Percentiles rank a stretch among this genome's conserved stretches.
Conservation (phyloP, 345 rosid genomes). For the Rubroshorea leprosula region DNA sequence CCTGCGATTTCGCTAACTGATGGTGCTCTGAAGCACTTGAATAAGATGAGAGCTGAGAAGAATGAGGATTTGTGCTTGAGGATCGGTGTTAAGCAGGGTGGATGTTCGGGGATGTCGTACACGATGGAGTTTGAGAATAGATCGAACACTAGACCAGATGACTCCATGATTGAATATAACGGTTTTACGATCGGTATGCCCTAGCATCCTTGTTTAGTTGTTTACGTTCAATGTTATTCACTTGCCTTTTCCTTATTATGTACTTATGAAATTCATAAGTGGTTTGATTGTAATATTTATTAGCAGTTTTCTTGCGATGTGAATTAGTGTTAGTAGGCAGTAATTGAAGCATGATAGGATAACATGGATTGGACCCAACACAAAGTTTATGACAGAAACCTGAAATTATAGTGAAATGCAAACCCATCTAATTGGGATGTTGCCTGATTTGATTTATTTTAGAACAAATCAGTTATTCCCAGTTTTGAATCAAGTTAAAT, state of each 20-base stretch:
- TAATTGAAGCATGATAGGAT: not conserved
- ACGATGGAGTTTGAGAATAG: constrained; percentile 84
- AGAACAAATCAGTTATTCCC: not conserved
- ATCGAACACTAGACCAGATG: constrained; percentile 64
- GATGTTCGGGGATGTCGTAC: constrained; percentile 97
- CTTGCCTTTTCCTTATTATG: too few relatives aligned
- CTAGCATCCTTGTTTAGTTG: not conserved
- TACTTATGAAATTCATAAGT: too few relatives aligned
- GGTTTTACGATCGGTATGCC: constrained; percentile 76
- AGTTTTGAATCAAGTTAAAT: too few relatives aligned
- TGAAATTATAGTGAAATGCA: not conserved
- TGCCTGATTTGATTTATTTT: not conserved
- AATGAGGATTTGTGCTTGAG: constrained; percentile 77
- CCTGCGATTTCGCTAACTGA: constrained; percentile 82
- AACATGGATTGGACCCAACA: not conserved
- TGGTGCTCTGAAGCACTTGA: constrained; percentile 69
- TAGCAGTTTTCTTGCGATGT: not conserved
- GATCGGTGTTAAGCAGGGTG: constrained; percentile 90
- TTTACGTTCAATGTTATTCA: not conserved
- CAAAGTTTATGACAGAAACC: not conserved
- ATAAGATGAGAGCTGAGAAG: constrained; percentile 68
- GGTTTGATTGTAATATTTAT: not conserved
- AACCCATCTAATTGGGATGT: not conserved
- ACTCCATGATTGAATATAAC: constrained; percentile 62
- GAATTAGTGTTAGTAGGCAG: not conserved